These are phyloP conservation scores for Stemphylium vesicarium DNA, from an alignment of 2,329 filamentous ascomycete species.

Conservation along the genomic window DNA sequence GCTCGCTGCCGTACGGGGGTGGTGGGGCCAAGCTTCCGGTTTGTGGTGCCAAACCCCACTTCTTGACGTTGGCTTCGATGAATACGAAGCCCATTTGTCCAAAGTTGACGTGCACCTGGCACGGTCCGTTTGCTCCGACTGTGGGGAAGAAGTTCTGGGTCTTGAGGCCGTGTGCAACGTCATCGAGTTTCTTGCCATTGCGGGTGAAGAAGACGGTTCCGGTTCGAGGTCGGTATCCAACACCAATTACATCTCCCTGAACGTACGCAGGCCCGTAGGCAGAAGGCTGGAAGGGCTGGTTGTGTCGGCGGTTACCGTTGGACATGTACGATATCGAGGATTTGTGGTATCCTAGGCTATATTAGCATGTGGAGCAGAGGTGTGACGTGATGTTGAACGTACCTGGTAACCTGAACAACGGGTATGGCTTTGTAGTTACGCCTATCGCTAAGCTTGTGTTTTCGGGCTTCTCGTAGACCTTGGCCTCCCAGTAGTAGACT, in stretches of 20 bases:
- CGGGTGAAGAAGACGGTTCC: conserved; percentile 97
- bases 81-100: conserved; percentile 98
- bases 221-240: conserved; percentile 92
- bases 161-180: conserved; percentile 91
- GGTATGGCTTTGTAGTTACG: conserved; percentile 96
- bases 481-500: conserved; percentile 99
- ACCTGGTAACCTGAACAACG: conserved; percentile 92
- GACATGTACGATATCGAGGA: conserved; percentile 92
- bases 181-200: conserved; percentile 96
- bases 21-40: conserved; percentile 93
- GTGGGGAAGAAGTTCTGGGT: conserved; percentile 97
- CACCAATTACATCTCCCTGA: conserved; percentile 94
- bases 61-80: conserved; percentile 99
- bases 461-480: conserved; percentile 97
- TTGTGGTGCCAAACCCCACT: conserved; percentile 97
- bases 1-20: conserved; percentile 94
- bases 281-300: conserved; percentile 85
- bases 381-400: conserved; percentile 42
- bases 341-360: conserved; percentile 78
- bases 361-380: conserved; percentile 21
- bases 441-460: conserved; percentile 86
- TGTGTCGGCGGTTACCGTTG: conserved; percentile 82
- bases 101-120: conserved; percentile 94
- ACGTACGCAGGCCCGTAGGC: conserved; percentile 83
- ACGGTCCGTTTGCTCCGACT: conserved; percentile 93